Percentiles rank a stretch among this genome's conserved stretches.
These are phyloP conservation scores for Polyrhizophydium stewartii DNA, from an alignment of 371 early-diverging fungal genomes.

Conservation along the genomic window DNA sequence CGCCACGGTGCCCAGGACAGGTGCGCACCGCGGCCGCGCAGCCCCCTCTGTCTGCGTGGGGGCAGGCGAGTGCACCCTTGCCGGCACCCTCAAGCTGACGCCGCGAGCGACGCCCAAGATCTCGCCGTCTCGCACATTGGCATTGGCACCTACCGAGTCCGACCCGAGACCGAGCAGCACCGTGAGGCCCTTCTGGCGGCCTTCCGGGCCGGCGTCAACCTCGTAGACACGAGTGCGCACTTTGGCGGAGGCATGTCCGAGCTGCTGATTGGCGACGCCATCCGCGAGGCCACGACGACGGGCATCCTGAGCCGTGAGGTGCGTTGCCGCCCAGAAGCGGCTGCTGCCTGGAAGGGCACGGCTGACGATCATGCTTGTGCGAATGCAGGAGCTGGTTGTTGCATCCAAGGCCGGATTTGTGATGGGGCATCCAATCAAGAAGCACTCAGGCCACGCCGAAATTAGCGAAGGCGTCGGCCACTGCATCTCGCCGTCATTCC, in stretches of 20 bases:
- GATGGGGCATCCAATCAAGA: not conserved
- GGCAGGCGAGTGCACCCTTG: not conserved
- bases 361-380: conserved; percentile 1
- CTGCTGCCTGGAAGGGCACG: too few species aligned
- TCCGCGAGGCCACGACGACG: not conserved
- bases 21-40: not conserved
- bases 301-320: not conserved
- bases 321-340: too few species aligned
- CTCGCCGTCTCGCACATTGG: conserved; percentile 5
- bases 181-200: conserved; percentile 54
- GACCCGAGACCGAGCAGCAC: conserved; percentile 21
- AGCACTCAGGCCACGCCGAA: too few species aligned
- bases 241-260: conserved; percentile 57
- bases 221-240: conserved; percentile 71
- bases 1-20: conserved; percentile 10
- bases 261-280: not conserved
- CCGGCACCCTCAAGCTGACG: not conserved
- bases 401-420: not conserved
- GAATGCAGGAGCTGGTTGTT: conserved; percentile 1
- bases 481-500: conserved; percentile 56
- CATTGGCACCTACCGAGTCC: conserved; percentile 19
- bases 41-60: not conserved
- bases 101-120: not conserved
- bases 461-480: conserved; percentile 33
- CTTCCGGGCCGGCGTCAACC: conserved; percentile 58